Base-by-base conservation (phyloP, 2,329 filamentous ascomycete genomes). In the Calonectria montana region DNA sequence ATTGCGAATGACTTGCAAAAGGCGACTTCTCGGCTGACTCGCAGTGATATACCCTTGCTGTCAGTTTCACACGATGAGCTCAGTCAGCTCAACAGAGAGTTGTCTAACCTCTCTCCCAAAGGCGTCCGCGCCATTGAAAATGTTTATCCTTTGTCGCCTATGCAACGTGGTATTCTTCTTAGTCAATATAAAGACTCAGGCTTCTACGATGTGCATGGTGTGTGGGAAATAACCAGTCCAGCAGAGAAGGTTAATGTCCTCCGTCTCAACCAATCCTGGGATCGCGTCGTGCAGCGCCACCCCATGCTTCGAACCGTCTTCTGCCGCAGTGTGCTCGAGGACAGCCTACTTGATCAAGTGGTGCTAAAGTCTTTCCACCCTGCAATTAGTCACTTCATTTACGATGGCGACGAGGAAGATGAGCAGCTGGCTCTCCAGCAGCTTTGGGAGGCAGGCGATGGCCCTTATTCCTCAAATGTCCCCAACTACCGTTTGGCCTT, bases 291-390 rank as follows among this genome's bases (percentile, higher is more conserved):
- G 0, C 76, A 83, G 23, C 82, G 82, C 43, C 85, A 88, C 66
- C 73, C 85, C 0, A 84, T 86, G 10, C 77, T 88, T 47, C 78
- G 87, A 61, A 88, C 87, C 0, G 80, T 88, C 23, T 88, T 89
- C 67, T 82, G 84, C 45, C 85, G 87, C 64, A 88, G 87, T 27
- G 81, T 86, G 15, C 81, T 83, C 68, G 67, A 77, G 3, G 81
- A 85, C 8, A 86, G 86, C 0, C 80, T 88, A 1, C 88, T 84
- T 59, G 86, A 88, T 64, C 86, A 86, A 73, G 81, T 88, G 4
- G 80, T 88, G 1, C 78, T 88, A 6, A 79, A 67, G 15, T 29
- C 71, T 29, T 68, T 73, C 8, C 4, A 77, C 25, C 43, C 39
- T 8, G 65, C 73, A 1, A 27, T 71, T 23, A 53, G 64, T n/a